Conservation (phyloP, 139 green algal genomes). For the Nannochloris sp. region DNA sequence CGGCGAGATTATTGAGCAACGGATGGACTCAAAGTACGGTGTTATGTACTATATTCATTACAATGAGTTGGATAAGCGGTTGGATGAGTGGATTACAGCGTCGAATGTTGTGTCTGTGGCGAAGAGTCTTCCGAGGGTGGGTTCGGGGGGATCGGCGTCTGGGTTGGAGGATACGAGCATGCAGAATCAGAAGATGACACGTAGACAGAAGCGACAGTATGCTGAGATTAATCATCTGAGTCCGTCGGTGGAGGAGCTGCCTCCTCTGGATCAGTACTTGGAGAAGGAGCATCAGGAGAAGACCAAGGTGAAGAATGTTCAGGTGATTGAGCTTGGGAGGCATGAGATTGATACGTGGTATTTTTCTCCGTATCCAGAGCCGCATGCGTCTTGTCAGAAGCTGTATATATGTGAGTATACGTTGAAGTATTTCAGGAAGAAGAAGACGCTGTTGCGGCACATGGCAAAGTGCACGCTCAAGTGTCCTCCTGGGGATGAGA, state of each 20-base stretch:
- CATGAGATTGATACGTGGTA: constrained; percentile 62
- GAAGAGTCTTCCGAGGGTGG: not conserved
- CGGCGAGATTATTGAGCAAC: constrained; percentile 38
- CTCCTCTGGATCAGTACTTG: constrained; percentile 27
- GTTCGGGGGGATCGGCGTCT: constrained; percentile 3
- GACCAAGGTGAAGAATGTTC: constrained; percentile 66
- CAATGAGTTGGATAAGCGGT: constrained; percentile 73
- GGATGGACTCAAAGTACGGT: not conserved
- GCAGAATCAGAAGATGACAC: constrained; percentile 67
- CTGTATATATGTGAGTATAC: constrained; percentile 89
- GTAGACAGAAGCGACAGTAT: constrained; percentile 65
- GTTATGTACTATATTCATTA: constrained; percentile 83
- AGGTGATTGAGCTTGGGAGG: constrained; percentile 35
- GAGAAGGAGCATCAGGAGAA: constrained; percentile 68
- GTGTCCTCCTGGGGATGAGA: constrained; percentile 72
- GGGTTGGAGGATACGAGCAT: constrained; percentile 1
- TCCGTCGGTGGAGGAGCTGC: constrained; percentile 10
- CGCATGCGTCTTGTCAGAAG: constrained; percentile 48
- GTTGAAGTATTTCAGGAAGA: constrained; percentile 60
- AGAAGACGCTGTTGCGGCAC: constrained; percentile 51
- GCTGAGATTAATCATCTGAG: constrained; percentile 65
- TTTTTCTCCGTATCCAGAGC: constrained; percentile 55
- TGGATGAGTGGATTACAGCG: constrained; percentile 76
- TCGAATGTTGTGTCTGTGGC: constrained; percentile 16
- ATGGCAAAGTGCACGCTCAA: constrained; percentile 36